Evolutionary conservation across 257 asterid genomes (phyloP), one percentile per base, ranked within the genome.

Genomic region (Cynanchum wilfordii): DNA sequence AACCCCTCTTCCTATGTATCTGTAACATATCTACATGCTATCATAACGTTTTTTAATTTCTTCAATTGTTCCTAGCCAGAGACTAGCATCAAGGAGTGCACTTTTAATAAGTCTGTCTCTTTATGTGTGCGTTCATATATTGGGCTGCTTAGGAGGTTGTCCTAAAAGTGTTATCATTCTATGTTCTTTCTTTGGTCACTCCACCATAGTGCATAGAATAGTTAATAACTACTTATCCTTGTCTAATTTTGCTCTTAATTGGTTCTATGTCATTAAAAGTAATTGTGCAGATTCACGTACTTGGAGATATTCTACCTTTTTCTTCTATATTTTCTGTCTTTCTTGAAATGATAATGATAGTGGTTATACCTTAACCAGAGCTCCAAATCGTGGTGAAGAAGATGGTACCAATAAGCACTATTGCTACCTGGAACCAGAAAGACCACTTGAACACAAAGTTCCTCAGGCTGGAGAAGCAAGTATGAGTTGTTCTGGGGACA

Each of bases 401-500:
- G 85, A 77, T 50, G 79, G 52, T 75, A 74, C 79, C 75, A 74
- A 79, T 50, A 85, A 79, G 80, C 72, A 55, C 75, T 51, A 72
- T 59, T 62, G 45, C 59, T 75, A 55, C 33, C 73, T 38, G 52
- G 74, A 77, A 71, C 82, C 82, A 19, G 83, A 80, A 77, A 80
- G 76, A 55, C 59, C 86, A 64, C 74, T 70, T 67, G 78, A 80
- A 52, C 44, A 78, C 36, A 78, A 77, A 77, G 17, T 29, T 52
- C 82, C 56, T 70, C 79, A 73, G 73, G 87, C 79, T 44, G 77
- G 68, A 83, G 86, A 83, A 67, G 72, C 68, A 51, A 81, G 82
- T 75, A 70, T n/a, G 54, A 79, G 84, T 76, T 76, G 73, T 81
- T 90, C 91, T n/a, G 92, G 80, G 47, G 91, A 88, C 73, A 80